Conservation (phyloP, 129 eudicot genomes). For the Pittosporum tobira region DNA sequence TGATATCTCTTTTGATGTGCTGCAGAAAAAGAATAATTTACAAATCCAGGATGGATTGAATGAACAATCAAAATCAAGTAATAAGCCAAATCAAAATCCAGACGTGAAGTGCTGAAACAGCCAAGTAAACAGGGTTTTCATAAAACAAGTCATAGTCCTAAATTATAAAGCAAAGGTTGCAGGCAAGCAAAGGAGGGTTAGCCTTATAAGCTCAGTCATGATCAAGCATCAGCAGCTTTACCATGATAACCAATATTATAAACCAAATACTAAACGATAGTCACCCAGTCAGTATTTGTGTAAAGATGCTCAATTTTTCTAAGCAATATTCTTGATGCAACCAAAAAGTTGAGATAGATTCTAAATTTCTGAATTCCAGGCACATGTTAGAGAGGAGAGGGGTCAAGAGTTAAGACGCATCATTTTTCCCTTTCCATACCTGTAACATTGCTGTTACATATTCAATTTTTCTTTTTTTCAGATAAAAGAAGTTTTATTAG, state of each 20-base stretch:
- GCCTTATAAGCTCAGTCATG: background rate
- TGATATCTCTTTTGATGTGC: conserved; percentile 99
- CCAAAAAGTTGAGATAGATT: no score
- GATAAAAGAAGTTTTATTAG: no score
- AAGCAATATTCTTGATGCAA: no score
- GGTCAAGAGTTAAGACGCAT: conserved; percentile 6
- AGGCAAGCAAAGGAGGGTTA: background rate
- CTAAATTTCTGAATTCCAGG: conserved; percentile 13
- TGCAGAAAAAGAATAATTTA: conserved; percentile 17
- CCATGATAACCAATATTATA: no score
- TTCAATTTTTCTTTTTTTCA: no score
- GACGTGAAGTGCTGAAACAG: background rate
- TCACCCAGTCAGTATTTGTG: no score
- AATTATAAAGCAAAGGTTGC: background rate
- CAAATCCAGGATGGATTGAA: background rate
- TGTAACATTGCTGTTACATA: no score
- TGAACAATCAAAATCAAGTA: background rate
- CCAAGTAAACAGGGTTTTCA: background rate
- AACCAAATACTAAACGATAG: no score
- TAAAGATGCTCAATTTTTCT: no score
- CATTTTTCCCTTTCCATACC: no score
- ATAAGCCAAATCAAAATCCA: no score
- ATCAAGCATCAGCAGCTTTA: background rate
- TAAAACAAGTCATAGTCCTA: background rate
- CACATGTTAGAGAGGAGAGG: background rate